A percentile compares a stretch with the other conserved stretches of the same genome.
Conservation (phyloP, 768 basidiomycete species). For the Termitomyces sp. region DNA sequence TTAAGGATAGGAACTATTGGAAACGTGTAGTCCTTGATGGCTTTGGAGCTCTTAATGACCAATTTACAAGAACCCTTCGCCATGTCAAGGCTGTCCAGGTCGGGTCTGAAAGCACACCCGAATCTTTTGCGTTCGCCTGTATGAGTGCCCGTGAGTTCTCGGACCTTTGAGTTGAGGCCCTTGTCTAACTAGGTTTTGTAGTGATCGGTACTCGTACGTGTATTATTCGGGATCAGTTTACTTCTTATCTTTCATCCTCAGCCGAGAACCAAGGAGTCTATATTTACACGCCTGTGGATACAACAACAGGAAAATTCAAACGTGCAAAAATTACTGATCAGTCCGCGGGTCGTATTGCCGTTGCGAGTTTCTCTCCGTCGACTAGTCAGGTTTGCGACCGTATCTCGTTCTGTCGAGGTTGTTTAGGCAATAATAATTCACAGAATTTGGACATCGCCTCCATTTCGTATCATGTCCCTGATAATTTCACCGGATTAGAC, state of each 20-base stretch:
- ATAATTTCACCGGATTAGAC: background rate
- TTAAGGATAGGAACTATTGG: background rate
- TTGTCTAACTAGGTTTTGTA: background rate
- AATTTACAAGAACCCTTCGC: background rate
- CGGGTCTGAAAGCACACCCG: background rate
- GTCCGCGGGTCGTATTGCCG: background rate
- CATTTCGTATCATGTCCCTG: background rate
- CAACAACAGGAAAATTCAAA: background rate
- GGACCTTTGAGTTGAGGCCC: background rate
- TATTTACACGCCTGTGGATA: background rate
- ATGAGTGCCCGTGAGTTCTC: background rate
- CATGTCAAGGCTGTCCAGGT: background rate
- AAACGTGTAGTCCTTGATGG: background rate
- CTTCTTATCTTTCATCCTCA: background rate
- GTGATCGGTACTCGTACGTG: background rate
- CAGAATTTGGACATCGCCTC: background rate
- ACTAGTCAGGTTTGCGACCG: background rate
- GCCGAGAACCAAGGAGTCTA: background rate
- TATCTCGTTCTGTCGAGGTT: background rate
- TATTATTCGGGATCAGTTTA: background rate
- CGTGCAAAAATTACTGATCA: background rate
- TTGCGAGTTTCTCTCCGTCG: background rate
- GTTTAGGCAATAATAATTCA: background rate
- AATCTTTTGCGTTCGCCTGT: background rate
- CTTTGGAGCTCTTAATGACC: background rate